Evolutionary conservation across 2,329 filamentous ascomycete genomes (phyloP).

Genomic region (Apiospora sp.): DNA sequence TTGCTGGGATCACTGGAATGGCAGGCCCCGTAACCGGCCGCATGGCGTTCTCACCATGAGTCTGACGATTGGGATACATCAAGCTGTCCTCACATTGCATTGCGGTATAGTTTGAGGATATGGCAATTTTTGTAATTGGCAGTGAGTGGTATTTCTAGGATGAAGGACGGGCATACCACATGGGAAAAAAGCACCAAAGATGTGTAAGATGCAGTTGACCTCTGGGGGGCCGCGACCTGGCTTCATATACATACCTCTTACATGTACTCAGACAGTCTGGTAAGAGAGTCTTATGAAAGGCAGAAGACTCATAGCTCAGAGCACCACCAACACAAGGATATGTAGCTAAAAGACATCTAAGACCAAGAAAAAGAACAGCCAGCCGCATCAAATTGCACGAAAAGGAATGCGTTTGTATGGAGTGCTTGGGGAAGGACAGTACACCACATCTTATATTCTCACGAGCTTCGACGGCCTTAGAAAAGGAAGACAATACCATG

Average conservation of each 20-base stretch:
- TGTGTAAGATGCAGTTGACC: neutral
- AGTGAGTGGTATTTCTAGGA: neutral
- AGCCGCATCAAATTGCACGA: neutral
- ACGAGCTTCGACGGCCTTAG: neutral
- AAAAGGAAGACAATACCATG: neutral
- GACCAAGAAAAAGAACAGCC: neutral
- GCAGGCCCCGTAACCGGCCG: neutral
- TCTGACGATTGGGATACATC: neutral
- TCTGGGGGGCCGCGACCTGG: neutral
- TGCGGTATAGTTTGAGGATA: neutral
- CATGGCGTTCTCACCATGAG: neutral
- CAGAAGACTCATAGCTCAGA: neutral
- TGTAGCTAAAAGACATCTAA: neutral
- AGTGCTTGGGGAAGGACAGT: neutral
- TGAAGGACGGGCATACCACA: neutral
- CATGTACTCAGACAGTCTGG: neutral
- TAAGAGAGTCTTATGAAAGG: neutral
- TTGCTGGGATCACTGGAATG: constrained; percentile 33
- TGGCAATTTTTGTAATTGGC: neutral
- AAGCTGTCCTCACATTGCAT: neutral
- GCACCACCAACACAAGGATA: neutral
- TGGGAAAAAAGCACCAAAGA: neutral
- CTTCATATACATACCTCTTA: neutral
- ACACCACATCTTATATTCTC: neutral
- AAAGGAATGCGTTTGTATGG: neutral